Evolutionary conservation across 2,329 filamentous ascomycete species (phyloP), one percentile per base, ranked within the genome.

Genomic region (Sporothrix euskadiensis): DNA sequence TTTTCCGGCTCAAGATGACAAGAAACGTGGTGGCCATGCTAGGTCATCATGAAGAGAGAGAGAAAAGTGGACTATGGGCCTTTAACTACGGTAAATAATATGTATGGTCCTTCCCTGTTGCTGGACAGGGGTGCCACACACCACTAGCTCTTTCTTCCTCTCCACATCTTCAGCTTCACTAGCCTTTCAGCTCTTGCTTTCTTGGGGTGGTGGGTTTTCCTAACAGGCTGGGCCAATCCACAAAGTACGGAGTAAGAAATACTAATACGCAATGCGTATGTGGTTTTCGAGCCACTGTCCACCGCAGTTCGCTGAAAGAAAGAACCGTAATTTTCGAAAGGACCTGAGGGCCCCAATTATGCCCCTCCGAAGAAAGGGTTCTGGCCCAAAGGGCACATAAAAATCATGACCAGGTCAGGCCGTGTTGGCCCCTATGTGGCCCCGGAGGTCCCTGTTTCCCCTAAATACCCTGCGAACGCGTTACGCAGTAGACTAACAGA

Each of bases 1-100:
- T n/a, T n/a, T n/a, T n/a, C n/a, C n/a, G n/a, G n/a, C n/a, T 44
- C 9, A 44, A 44, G 41, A 12, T 19, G 22, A 22, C 52, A 56
- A 69, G 44, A 69, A 69, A 69, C 65, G 65, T 69, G 65, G 65
- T 54, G 65, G 30, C 65, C 65, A 16, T 68, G 65, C 47, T 26
- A 12, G 44, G 10, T 10, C 35, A 8, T 35, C 35, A 5, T 8
- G 35, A 35, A 35, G 35, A 35, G 35, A 56, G 12, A 8, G 52
- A 22, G 9, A 7, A 12, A 56, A 56, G 52, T 56, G 52, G 52
- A 30, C 52, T 56, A 2, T 49, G 1, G 3, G 47, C 14, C 47
- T 52, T 10, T 4, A 56, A 56, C n/a, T 30, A 22, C 22, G 22
- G n/a, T n/a, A n/a, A n/a, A n/a, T n/a, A n/a, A n/a, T n/a, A n/a